Base-by-base conservation (phyloP, 2,329 filamentous ascomycete species). In the Exophiala lecanii-corni region DNA sequence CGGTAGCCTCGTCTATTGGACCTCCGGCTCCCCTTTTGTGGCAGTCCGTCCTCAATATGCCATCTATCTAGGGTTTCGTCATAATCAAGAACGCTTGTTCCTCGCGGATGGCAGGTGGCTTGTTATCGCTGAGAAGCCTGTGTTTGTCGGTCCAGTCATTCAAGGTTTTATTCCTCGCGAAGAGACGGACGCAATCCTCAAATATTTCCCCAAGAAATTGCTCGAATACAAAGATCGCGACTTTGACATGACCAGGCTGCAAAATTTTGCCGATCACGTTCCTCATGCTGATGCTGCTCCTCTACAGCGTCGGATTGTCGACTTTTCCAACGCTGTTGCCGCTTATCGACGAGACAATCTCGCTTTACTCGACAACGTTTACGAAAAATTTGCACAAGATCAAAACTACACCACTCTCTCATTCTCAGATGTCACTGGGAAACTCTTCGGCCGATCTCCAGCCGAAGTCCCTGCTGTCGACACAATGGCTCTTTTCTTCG, bases 351-450 rank as follows among this genome's bases (percentile, higher is more conserved):
- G 61, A 38, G 47, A 59, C 5, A 54, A 70, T 49, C 40, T 62
- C 2, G 39, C 43, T 19, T 34, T 54, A 4, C 40, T 72, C 20
- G 65, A 70, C 39, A 54, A 57, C 6, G 47, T 70, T 2, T 62
- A 70, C 45, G 58, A 66, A 1, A 26, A 55, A 2, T 54, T 70
- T 26, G 64, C 68, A 9, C 58, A 67, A 21, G 59, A 68, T 2
- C 43, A 60, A 1, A 58, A 65, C 4, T 59, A 59, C 38, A 45
- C 55, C 5, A 53, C 58, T 25, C 50, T 66, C 36, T 62, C 58
- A 1, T 53, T 70, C 7, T 61, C 64, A 20, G 58, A 70, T 25
- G 49, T 72, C 37, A 59, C 63, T 9, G 55, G 55, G 40, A 61
- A 61, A 38, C 53, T 61, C 21, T 46, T 71, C 28, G 56, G 51